phyloP scores from a whole-genome alignment of 2,329 filamentous ascomycete genomes.

The Aspergillus jensenii region DNA sequence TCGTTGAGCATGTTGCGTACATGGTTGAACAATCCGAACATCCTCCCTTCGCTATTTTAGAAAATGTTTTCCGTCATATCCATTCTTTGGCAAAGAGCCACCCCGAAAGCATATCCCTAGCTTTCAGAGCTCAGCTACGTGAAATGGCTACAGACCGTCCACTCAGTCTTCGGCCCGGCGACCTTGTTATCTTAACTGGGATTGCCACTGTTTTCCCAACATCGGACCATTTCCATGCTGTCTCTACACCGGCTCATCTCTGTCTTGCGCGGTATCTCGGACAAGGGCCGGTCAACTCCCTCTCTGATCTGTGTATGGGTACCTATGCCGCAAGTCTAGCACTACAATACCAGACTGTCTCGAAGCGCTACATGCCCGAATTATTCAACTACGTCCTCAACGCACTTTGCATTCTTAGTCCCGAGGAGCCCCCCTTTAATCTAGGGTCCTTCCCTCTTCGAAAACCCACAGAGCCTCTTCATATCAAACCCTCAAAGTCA shows the following conservation, averaged over 20 bases:
- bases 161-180: conserved; percentile 61
- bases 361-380: conserved; percentile 88
- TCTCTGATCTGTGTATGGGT: conserved; percentile 70
- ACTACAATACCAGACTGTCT: conserved; percentile 77
- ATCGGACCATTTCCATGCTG: conserved; percentile 95
- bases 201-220: conserved; percentile 86
- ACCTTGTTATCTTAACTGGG: conserved; percentile 80
- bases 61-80: conserved; percentile 81
- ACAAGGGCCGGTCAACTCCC: conserved; percentile 66
- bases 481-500: conserved; percentile 44
- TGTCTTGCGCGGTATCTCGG: conserved; percentile 81
- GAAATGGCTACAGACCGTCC: conserved; percentile 52
- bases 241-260: conserved; percentile 85
- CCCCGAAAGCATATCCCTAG: conserved; percentile 71
- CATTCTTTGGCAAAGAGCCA: conserved; percentile 90
- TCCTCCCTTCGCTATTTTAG: conserved; percentile 67
- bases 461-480: conserved; percentile 52
- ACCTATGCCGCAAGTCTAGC: conserved; percentile 76
- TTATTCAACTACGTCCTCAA: conserved; percentile 78
- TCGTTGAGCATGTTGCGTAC: conserved; percentile 59
- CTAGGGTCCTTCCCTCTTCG: conserved; percentile 63
- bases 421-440: conserved; percentile 48
- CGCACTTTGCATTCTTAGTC: conserved; percentile 67
- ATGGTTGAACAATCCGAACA: conserved; percentile 51
- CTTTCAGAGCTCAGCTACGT: conserved; percentile 72